A percentile compares a stretch with the other conserved stretches of the same genome.
phyloP scores from a whole-genome alignment of 1,139 yeast genomes.

The Taiozyma onychis region DNA sequence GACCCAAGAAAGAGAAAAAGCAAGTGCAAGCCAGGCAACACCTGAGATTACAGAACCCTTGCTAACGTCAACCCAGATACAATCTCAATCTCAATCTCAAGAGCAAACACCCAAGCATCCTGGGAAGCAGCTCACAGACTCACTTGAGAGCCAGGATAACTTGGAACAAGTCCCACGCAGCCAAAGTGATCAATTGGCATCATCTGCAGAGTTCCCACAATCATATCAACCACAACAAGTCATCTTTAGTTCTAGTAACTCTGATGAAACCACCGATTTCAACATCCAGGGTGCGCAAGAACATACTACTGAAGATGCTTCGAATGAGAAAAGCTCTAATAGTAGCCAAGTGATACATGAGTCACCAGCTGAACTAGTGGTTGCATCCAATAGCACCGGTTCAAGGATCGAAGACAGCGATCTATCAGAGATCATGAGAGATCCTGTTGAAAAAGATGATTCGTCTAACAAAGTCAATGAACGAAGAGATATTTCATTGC shows the following conservation, averaged over 20 bases:
- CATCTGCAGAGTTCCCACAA: neutral
- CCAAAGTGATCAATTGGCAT: neutral
- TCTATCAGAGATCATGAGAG: neutral
- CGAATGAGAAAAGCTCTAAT: neutral
- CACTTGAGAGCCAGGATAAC: neutral
- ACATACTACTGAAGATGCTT: neutral
- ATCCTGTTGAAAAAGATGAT: neutral
- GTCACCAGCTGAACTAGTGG: neutral
- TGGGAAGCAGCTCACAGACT: neutral
- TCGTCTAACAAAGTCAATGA: neutral
- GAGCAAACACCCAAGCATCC: neutral
- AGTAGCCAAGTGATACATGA: neutral
- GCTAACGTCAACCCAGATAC: neutral
- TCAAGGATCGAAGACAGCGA: neutral
- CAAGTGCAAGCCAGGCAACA: neutral
- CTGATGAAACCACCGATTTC: neutral
- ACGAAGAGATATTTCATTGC: neutral
- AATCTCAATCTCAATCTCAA: neutral
- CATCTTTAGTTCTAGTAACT: neutral
- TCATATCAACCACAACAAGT: neutral
- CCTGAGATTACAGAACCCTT: neutral
- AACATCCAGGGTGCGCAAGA: neutral
- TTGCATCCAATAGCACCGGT: neutral
- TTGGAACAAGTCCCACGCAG: neutral
- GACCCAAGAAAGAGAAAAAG: neutral